phyloP scores from a whole-genome alignment of 208 protist genomes.

The Trypanosoma melophagium region DNA sequence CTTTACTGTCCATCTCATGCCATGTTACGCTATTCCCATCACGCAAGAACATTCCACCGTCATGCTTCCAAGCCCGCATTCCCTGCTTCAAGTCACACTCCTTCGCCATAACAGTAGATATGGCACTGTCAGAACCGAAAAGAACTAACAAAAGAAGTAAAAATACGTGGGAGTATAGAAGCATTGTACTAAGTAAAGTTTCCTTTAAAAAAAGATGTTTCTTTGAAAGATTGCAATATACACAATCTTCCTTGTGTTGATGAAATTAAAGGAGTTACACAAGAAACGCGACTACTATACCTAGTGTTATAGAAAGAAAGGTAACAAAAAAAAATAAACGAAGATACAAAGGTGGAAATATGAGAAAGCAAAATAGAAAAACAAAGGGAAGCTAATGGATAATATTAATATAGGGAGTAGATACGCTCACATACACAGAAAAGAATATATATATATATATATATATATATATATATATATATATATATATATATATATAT shows the following conservation, averaged over 20 bases:
- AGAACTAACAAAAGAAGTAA: conserved; percentile 12
- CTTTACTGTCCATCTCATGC: conserved; percentile 53
- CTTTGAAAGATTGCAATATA: neutral
- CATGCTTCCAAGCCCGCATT: conserved; percentile 65
- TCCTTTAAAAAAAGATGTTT: conserved; percentile 1
- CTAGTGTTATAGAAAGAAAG: neutral
- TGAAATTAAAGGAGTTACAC: no score
- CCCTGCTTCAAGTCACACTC: conserved; percentile 35
- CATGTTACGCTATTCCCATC: conserved; percentile 27
- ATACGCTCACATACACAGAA: neutral
- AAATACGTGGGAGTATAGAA: no score
- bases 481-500: neutral
- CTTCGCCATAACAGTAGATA: conserved; percentile 32
- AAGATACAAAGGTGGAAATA: conserved; percentile 11
- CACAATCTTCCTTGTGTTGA: no score
- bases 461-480: neutral
- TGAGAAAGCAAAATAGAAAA: neutral
- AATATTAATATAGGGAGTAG: neutral
- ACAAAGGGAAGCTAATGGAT: neutral
- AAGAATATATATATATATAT: neutral
- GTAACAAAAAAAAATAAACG: neutral
- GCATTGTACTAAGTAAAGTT: no score
- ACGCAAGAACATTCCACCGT: conserved; percentile 60
- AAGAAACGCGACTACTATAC: no score
- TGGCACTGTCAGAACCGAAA: neutral